Percentiles rank a stretch among this genome's conserved stretches.
Evolutionary conservation across 2,329 filamentous ascomycete genomes (phyloP).

Genomic region (Fusarium austroafricanum): DNA sequence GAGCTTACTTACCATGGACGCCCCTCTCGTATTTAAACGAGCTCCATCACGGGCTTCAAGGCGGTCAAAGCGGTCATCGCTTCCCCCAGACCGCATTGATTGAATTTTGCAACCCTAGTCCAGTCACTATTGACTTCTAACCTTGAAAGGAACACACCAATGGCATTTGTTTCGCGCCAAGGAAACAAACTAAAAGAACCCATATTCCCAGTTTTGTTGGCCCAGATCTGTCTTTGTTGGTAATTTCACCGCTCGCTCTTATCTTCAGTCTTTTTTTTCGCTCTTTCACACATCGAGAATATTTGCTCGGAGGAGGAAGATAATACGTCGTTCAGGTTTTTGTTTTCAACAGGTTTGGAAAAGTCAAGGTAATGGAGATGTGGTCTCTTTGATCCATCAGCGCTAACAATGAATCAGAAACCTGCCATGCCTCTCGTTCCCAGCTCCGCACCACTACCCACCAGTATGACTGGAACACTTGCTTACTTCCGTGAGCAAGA

Average conservation of each 20-base stretch:
- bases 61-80: constrained; percentile 44
- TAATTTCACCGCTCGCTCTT: constrained; percentile 38
- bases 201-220: constrained; percentile 24
- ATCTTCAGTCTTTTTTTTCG: constrained; percentile 1
- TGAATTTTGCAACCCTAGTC: constrained; percentile 39
- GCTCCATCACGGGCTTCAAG: constrained; percentile 41
- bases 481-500: constrained; percentile 46
- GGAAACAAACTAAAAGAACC: constrained; percentile 37
- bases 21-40: constrained; percentile 36
- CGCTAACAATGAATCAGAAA: constrained; percentile 16
- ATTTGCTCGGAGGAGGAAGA: neutral
- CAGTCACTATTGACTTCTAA: constrained; percentile 30
- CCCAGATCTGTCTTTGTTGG: constrained; percentile 3
- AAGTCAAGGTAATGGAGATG: constrained; percentile 2
- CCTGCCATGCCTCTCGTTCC: constrained; percentile 41
- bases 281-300: constrained; percentile 2
- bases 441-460: constrained; percentile 30
- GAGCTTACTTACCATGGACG: constrained; percentile 35
- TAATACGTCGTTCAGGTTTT: neutral
- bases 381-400: neutral
- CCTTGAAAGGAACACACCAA: constrained; percentile 35
- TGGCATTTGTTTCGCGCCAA: constrained; percentile 29
- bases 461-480: constrained; percentile 35
- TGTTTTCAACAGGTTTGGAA: neutral
- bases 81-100: constrained; percentile 41